These are phyloP conservation scores for Spinacia oleracea DNA, from an alignment of 179 eudicot species.

Conservation along the genomic window DNA sequence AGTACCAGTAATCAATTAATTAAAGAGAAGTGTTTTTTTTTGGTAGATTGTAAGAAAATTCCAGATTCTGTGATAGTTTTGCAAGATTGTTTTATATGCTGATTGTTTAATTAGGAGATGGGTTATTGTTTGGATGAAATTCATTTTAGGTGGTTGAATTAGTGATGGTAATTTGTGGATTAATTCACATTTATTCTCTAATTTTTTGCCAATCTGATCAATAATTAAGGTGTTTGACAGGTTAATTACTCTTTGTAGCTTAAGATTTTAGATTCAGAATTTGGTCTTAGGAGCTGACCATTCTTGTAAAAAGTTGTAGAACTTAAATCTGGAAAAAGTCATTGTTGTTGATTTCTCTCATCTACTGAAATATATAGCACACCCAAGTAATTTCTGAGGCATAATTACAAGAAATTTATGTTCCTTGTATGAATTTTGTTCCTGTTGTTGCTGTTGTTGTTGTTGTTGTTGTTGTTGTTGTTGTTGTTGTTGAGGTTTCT, in stretches of 20 bases:
- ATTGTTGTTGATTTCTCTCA: not conserved
- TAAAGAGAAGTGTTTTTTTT: slow-evolving; percentile 2
- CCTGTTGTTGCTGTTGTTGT: not conserved
- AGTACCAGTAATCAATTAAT: not conserved
- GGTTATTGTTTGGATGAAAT: not conserved
- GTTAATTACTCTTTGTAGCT: not conserved
- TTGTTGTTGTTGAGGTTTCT: not conserved
- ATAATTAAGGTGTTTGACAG: not conserved
- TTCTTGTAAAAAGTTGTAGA: not conserved
- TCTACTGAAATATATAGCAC: not conserved
- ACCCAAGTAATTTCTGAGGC: not conserved
- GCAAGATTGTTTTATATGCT: not conserved
- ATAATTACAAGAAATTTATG: not conserved
- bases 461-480: not conserved
- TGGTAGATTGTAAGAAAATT: not conserved
- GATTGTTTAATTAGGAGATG: too few relatives aligned
- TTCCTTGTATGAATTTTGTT: not conserved
- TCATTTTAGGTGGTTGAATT: not conserved
- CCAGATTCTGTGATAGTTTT: slow-evolving; percentile 2
- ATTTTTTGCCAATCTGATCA: not conserved
- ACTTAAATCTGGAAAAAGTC: not conserved
- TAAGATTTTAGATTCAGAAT: not conserved
- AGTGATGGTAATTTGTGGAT: not conserved
- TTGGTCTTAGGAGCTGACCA: not conserved
- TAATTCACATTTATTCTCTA: too few relatives aligned